These are phyloP conservation scores for Microbotryomycetes sp. DNA, from an alignment of 1,284 basidiomycete species.

Conservation along the genomic window DNA sequence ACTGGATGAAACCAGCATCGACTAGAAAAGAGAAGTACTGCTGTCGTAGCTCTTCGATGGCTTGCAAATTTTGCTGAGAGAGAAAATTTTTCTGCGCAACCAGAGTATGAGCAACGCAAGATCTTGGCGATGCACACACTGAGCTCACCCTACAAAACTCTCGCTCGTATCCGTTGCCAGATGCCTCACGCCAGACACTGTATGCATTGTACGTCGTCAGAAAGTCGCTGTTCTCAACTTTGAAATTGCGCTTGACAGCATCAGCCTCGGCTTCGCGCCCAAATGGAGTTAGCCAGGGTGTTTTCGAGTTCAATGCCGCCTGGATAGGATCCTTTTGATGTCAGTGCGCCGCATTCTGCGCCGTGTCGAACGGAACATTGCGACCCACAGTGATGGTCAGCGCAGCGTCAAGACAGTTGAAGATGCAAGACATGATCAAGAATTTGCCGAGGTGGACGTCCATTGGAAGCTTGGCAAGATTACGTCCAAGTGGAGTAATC, in stretches of 20 bases:
- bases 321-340: constrained; percentile 30
- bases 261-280: constrained; percentile 84
- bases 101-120: not conserved
- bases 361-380: not conserved
- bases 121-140: not conserved
- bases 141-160: constrained; percentile 59
- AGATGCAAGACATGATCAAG: constrained; percentile 73
- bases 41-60: constrained; percentile 94
- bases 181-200: constrained; percentile 76
- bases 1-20: constrained; percentile 77
- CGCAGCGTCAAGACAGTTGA: constrained; percentile 89
- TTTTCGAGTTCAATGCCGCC: constrained; percentile 86
- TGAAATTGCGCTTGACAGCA: constrained; percentile 73
- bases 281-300: constrained; percentile 83
- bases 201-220: constrained; percentile 89
- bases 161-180: constrained; percentile 50
- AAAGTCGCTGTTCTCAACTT: constrained; percentile 89
- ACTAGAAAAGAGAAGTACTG: constrained; percentile 75
- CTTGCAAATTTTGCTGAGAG: constrained; percentile 67
- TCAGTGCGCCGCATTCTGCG: too few relatives aligned
- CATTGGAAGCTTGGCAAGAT: constrained; percentile 86
- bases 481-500: constrained; percentile 88
- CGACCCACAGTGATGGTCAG: constrained; percentile 67
- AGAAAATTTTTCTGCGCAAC: constrained; percentile 34
- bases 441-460: constrained; percentile 98